Percentiles rank a stretch among this genome's conserved stretches.
These are phyloP conservation scores for Diplodia seriata DNA, from an alignment of 2,329 filamentous ascomycete species.

Conservation along the genomic window DNA sequence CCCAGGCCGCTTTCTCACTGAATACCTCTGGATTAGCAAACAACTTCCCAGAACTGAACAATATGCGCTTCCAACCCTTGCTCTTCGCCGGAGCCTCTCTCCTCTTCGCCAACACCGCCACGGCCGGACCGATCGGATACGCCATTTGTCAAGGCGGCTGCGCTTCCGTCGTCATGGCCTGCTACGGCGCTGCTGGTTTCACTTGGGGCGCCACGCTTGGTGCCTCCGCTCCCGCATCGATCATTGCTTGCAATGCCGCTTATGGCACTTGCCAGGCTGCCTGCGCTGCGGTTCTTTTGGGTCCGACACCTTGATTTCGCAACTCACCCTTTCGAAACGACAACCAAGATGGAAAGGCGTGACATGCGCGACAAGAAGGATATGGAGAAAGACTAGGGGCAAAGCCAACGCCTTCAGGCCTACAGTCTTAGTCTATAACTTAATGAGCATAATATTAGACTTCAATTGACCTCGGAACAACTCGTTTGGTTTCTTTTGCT, in stretches of 20 bases:
- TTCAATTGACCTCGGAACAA: neutral
- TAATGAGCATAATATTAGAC: too few species aligned
- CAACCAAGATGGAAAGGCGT: neutral
- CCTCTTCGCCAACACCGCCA: neutral
- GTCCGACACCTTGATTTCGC: constrained; percentile 43
- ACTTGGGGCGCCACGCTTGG: constrained; percentile 52
- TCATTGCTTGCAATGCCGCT: constrained; percentile 55
- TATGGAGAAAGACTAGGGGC: neutral
- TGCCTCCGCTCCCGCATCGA: constrained; percentile 49
- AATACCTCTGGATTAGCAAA: neutral
- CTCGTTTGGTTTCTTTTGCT: too few species aligned
- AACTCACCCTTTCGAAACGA: neutral
- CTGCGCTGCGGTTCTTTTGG: constrained; percentile 49
- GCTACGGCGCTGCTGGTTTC: constrained; percentile 54
- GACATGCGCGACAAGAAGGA: neutral
- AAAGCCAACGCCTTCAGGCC: neutral
- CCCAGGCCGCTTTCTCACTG: rapidly evolving
- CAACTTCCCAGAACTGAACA: neutral
- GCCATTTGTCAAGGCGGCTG: constrained; percentile 59
- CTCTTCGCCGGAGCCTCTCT: neutral
- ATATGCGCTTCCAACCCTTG: neutral
- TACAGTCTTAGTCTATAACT: neutral
- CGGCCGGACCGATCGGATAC: constrained; percentile 50
- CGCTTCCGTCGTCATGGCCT: constrained; percentile 53
- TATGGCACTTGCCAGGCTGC: constrained; percentile 56